Percentiles rank a stretch among this genome's conserved stretches.
Evolutionary conservation across 768 basidiomycete species (phyloP).

Genomic region (Cytidiella melzeri): DNA sequence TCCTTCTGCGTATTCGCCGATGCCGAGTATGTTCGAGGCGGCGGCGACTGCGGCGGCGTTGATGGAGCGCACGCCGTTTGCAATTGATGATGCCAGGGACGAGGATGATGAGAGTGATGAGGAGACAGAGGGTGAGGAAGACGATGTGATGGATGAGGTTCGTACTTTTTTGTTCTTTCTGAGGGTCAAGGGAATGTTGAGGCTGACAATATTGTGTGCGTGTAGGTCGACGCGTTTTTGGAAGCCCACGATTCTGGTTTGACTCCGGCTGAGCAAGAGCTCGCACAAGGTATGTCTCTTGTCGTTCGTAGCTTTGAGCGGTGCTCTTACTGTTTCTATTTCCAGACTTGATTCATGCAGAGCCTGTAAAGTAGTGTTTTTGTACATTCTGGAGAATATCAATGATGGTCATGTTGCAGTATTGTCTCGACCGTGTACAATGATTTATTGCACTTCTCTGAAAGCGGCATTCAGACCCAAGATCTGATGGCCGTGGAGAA

Average conservation of each 20-base stretch:
- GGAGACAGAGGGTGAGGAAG: constrained; percentile 48
- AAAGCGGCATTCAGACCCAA: constrained; percentile 5
- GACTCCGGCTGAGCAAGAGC: constrained; percentile 70
- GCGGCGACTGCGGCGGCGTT: constrained; percentile 70
- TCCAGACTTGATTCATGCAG: constrained; percentile 54
- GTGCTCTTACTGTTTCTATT: neutral
- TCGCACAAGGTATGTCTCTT: constrained; percentile 58
- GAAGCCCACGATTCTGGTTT: constrained; percentile 89
- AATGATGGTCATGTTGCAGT: neutral
- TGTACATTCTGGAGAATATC: neutral
- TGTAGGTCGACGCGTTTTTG: constrained; percentile 85
- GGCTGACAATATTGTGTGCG: too few relatives aligned
- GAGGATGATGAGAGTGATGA: constrained; percentile 66
- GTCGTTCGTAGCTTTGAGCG: neutral
- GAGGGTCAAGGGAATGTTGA: too few relatives aligned
- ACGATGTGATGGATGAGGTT: constrained; percentile 87
- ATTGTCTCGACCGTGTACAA: constrained; percentile 11
- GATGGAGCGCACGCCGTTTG: constrained; percentile 91
- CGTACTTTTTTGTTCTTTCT: constrained; percentile 16
- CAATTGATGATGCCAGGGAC: constrained; percentile 92
- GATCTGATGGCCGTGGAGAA: too few relatives aligned
- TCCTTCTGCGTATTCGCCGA: constrained; percentile 39
- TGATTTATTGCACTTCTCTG: constrained; percentile 7
- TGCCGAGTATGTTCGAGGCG: constrained; percentile 59
- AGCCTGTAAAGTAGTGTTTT: constrained; percentile 44